These are phyloP conservation scores for Cyclanthera cordifolia DNA, from an alignment of 306 rosid species.

Conservation along the genomic window DNA sequence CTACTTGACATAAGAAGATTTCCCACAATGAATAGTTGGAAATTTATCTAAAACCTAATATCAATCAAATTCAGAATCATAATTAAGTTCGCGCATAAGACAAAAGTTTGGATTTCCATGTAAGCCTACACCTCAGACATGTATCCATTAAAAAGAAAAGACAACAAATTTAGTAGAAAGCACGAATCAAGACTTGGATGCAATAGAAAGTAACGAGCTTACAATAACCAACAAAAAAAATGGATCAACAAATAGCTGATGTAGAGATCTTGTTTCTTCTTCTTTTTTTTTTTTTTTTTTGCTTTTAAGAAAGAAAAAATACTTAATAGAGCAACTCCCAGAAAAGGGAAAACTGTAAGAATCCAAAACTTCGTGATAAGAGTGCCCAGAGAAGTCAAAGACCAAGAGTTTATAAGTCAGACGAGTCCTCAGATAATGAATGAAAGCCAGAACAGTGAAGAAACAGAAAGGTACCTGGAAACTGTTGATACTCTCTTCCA, in stretches of 20 bases:
- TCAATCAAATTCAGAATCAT: neutral
- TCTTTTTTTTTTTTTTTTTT: too few relatives aligned
- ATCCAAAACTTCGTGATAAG: neutral
- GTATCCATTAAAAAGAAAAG: neutral
- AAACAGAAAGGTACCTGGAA: constrained; percentile 55
- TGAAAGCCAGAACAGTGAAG: neutral
- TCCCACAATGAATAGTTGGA: neutral
- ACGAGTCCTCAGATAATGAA: neutral
- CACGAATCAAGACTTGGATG: neutral
- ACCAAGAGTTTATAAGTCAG: neutral
- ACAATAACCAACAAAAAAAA: neutral
- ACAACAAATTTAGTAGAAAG: neutral
- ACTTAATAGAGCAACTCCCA: neutral
- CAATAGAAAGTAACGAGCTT: neutral
- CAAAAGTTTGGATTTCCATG: neutral
- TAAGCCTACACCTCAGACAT: constrained; percentile 1
- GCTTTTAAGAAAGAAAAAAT: neutral
- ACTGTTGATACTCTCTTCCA: constrained; percentile 70
- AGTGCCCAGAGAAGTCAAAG: neutral
- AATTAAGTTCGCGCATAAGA: neutral
- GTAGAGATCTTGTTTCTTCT: too few relatives aligned
- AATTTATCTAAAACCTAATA: neutral
- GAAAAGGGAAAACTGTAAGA: too few relatives aligned
- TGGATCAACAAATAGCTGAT: neutral
- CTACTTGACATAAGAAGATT: neutral